Percentiles rank a stretch among this genome's conserved stretches.
phyloP scores from a whole-genome alignment of 2,329 filamentous ascomycete species.

The Trichoderma guizhouense region DNA sequence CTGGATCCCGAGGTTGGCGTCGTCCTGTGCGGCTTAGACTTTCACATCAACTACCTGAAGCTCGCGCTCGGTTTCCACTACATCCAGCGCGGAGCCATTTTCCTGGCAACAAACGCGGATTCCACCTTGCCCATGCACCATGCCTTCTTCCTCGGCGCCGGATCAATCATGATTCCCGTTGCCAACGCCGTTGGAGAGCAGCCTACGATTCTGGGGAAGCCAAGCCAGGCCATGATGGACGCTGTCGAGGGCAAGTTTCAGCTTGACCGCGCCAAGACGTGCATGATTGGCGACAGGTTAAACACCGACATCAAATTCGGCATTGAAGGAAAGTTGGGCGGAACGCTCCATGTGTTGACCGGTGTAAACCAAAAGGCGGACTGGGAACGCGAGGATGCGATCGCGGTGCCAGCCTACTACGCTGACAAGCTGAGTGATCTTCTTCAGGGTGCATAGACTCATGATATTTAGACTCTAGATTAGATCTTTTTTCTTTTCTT shows the following conservation, averaged over 20 bases:
- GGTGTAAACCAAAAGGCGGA: slow-evolving; percentile 85
- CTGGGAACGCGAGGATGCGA: slow-evolving; percentile 65
- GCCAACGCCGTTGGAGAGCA: slow-evolving; percentile 66
- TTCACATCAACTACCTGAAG: slow-evolving; percentile 95
- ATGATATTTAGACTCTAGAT: slow-evolving; percentile 14
- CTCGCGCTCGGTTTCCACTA: slow-evolving; percentile 82
- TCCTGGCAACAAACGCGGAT: slow-evolving; percentile 91
- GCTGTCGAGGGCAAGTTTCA: slow-evolving; percentile 94
- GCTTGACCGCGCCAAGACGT: slow-evolving; percentile 77
- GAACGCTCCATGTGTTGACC: slow-evolving; percentile 85
- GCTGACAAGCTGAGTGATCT: slow-evolving; percentile 83
- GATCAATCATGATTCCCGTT: slow-evolving; percentile 74
- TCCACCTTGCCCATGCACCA: slow-evolving; percentile 81
- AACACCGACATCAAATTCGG: slow-evolving; percentile 98
- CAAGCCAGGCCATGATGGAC: slow-evolving; percentile 99
- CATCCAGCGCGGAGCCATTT: slow-evolving; percentile 73
- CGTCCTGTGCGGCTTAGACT: slow-evolving; percentile 87
- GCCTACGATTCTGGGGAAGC: slow-evolving; percentile 83
- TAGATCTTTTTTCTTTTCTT: not conserved
- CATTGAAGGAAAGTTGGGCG: slow-evolving; percentile 83
- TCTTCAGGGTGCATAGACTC: slow-evolving; percentile 27
- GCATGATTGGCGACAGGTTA: slow-evolving; percentile 92
- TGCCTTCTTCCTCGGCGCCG: slow-evolving; percentile 86
- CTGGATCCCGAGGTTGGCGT: slow-evolving; percentile 87
- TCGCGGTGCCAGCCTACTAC: slow-evolving; percentile 75